Percentiles rank a stretch among this genome's conserved stretches.
These are phyloP conservation scores for Acanthamoeba triangularis DNA, from an alignment of 208 protist species.

Conservation along the genomic window DNA sequence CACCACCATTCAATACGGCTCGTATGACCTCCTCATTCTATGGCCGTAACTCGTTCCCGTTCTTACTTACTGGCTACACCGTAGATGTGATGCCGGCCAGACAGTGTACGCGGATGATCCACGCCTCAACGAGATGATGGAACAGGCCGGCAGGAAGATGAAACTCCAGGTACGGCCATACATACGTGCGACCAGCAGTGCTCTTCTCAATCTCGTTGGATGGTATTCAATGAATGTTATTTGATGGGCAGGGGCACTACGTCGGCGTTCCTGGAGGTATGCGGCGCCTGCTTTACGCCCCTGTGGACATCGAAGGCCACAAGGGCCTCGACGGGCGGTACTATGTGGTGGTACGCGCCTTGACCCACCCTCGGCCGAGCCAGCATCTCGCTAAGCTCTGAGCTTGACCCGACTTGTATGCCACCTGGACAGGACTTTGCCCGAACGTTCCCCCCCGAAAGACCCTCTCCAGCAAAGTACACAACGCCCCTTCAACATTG, in stretches of 20 bases:
- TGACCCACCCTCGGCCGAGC: neutral
- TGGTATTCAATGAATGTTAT: too few species aligned
- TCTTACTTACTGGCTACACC: neutral
- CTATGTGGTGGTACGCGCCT: constrained; percentile 41
- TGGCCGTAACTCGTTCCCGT: neutral
- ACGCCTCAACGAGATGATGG: constrained; percentile 51
- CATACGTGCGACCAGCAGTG: neutral
- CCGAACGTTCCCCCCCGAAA: constrained; percentile 64
- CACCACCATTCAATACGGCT: constrained; percentile 37
- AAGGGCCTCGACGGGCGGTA: constrained; percentile 29
- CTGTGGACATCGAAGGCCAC: constrained; percentile 73
- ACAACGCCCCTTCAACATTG: too few species aligned
- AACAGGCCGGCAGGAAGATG: constrained; percentile 55
- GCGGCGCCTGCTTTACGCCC: neutral
- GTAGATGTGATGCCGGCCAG: neutral
- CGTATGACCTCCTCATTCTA: neutral
- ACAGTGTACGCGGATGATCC: neutral
- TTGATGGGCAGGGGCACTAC: neutral
- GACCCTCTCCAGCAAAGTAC: constrained; percentile 26
- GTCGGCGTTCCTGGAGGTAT: neutral
- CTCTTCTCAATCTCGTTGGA: too few species aligned
- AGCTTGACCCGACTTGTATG: neutral
- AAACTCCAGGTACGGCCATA: neutral
- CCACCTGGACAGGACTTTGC: constrained; percentile 54
- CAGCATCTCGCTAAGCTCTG: neutral